These are phyloP conservation scores for Pestalotiopsis sp. DNA, from an alignment of 2,329 filamentous ascomycete genomes.

Conservation along the genomic window DNA sequence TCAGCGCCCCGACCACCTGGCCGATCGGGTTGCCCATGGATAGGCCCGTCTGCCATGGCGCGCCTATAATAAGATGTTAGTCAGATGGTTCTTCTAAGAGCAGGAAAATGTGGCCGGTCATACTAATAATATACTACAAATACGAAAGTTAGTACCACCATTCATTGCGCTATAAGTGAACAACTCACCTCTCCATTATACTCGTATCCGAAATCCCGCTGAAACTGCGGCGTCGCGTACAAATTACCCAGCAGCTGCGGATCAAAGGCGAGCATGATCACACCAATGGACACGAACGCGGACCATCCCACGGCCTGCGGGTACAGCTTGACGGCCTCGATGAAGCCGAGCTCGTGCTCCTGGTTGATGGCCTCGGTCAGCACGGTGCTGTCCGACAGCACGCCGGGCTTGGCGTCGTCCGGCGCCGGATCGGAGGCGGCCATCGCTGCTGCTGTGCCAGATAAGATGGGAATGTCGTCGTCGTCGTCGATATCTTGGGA, in stretches of 20 bases:
- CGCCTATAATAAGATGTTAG: constrained; percentile 31
- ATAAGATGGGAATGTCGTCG: not conserved
- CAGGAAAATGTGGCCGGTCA: not conserved
- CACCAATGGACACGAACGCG: constrained; percentile 59
- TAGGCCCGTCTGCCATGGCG: constrained; percentile 49
- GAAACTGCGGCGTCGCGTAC: constrained; percentile 44
- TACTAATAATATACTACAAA: constrained; percentile 36
- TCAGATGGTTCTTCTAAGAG: constrained; percentile 1
- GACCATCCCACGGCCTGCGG: constrained; percentile 56
- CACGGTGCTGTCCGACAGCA: constrained; percentile 15
- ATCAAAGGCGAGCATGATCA: constrained; percentile 67
- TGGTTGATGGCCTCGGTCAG: constrained; percentile 39
- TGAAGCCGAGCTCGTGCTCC: constrained; percentile 43
- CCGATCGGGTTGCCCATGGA: constrained; percentile 59
- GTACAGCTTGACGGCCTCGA: constrained; percentile 43
- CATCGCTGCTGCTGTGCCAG: not conserved
- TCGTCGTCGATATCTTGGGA: not conserved
- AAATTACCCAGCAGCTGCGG: constrained; percentile 66
- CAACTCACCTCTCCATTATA: constrained; percentile 31
- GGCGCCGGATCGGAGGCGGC: constrained; percentile 2
- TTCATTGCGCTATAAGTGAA: not conserved
- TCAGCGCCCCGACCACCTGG: constrained; percentile 57
- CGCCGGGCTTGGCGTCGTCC: constrained; percentile 17
- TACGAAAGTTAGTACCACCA: not conserved
- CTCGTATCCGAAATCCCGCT: constrained; percentile 34